Base-by-base conservation (phyloP, 169 alveolate genomes). In the Plasmodium yoelii region DNA sequence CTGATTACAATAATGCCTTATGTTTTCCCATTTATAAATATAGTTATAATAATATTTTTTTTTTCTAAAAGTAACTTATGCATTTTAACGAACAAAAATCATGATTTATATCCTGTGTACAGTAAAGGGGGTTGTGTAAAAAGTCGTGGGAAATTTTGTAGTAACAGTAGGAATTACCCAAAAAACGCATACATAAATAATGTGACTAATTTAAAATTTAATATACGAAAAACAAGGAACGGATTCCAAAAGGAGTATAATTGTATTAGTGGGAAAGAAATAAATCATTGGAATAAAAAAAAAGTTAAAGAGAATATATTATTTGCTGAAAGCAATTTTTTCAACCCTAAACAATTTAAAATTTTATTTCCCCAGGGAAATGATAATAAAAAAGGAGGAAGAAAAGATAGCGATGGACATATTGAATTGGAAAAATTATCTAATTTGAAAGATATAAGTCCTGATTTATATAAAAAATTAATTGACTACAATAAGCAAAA, bases 331-430 rank as follows among this genome's bases (percentile, higher is more conserved):
- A 53, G 74, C 24, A 59, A 67, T 47, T 65, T 82, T 60, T 82
- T 82, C 56, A 82, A 82, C 55, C 84, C 84, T n/a, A 82, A 82
- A 18, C 82, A 68, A 82, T 82, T 82, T 67, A 82, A 82, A 28
- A 57, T 67, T 47, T 44, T 82, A 57, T 82, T 82, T 56, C 70
- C 82, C 18, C 49, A 69, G n/a, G 90, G 69, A 12, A 44, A 8
- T 39, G 61, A 68, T 12, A 56, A 82, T n/a, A 80, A 64, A 49
- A 53, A 46, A 24, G 61, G 49, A 42, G 47, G 49, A 44, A 56
- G 42, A 5, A 42, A 2, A 10, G 57, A 46, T 68, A 42, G 15
- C 7, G 53, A 82, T 56, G 73, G 47, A 6, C 44, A 57, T 44
- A 71, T 82, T 56, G 73, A 82, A 13, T 19, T 82, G 55, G 90